These are phyloP conservation scores for Oryza brachyantha DNA, from an alignment of 176 grass and related monocot genomes.

Conservation along the genomic window DNA sequence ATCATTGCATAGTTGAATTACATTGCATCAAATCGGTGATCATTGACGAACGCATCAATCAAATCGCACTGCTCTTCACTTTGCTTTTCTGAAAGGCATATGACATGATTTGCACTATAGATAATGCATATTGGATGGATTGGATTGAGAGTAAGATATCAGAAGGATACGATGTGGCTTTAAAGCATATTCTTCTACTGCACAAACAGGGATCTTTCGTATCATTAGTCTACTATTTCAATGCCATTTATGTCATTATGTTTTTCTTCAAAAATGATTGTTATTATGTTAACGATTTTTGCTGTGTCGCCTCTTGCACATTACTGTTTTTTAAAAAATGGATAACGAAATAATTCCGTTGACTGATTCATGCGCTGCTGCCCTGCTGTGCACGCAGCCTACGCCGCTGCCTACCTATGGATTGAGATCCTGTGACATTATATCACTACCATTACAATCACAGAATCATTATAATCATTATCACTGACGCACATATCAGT, in stretches of 20 bases:
- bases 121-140: slow-evolving; percentile 29
- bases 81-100: slow-evolving; percentile 8
- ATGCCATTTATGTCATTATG: too few species aligned
- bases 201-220: background rate
- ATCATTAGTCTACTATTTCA: background rate
- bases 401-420: too few species aligned
- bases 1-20: background rate
- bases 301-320: too few species aligned
- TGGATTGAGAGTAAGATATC: slow-evolving; percentile 17
- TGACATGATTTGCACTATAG: slow-evolving; percentile 24
- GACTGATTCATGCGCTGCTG: too few species aligned
- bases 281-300: background rate
- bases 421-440: too few species aligned
- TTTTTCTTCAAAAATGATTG: background rate
- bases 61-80: slow-evolving; percentile 6
- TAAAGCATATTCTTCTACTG: slow-evolving; percentile 20
- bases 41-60: slow-evolving; percentile 20
- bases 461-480: too few species aligned
- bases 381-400: too few species aligned
- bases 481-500: too few species aligned
- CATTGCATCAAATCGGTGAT: background rate
- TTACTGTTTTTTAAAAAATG: background rate
- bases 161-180: background rate
- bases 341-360: too few species aligned
- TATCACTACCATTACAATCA: too few species aligned